phyloP scores from a whole-genome alignment of 805 yeast species.

The Phaffomyces opuntiae region DNA sequence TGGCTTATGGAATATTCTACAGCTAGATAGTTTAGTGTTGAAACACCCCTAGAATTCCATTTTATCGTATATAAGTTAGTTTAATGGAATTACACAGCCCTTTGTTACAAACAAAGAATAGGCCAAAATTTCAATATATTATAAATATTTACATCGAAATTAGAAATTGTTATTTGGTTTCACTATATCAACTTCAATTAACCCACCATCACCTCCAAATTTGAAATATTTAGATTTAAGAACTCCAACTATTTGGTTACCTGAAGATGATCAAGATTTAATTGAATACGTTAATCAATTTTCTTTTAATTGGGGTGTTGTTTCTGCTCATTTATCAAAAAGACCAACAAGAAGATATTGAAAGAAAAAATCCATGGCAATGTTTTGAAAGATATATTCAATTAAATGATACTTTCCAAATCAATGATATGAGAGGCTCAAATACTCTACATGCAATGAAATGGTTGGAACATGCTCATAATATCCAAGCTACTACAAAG shows the following conservation, averaged over 20 bases:
- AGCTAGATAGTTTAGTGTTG: no score
- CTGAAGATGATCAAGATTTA: slow-evolving; percentile 81
- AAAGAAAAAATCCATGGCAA: slow-evolving; percentile 97
- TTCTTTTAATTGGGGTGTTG: slow-evolving; percentile 88
- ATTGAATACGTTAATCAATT: slow-evolving; percentile 79
- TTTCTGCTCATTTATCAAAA: slow-evolving; percentile 71
- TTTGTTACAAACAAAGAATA: no score
- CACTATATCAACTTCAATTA: slow-evolving; percentile 50
- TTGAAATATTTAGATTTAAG: slow-evolving; percentile 72
- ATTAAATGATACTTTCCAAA: slow-evolving; percentile 80
- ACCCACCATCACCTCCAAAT: slow-evolving; percentile 91
- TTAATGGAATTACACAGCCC: no score
- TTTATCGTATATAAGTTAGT: no score
- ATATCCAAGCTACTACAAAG: slow-evolving; percentile 81
- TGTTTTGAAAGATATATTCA: slow-evolving; percentile 96
- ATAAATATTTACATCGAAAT: no score
- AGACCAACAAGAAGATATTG: slow-evolving; percentile 69
- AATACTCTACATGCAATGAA: slow-evolving; percentile 77
- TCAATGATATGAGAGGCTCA: slow-evolving; percentile 81
- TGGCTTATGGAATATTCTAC: no score
- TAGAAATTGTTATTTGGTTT: no score
- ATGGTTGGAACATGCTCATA: slow-evolving; percentile 89
- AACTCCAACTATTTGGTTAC: slow-evolving; percentile 94
- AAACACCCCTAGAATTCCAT: no score
- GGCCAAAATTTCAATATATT: no score